Conservation (phyloP, 2,329 filamentous ascomycete species). For the Cladosporium halotolerans region DNA sequence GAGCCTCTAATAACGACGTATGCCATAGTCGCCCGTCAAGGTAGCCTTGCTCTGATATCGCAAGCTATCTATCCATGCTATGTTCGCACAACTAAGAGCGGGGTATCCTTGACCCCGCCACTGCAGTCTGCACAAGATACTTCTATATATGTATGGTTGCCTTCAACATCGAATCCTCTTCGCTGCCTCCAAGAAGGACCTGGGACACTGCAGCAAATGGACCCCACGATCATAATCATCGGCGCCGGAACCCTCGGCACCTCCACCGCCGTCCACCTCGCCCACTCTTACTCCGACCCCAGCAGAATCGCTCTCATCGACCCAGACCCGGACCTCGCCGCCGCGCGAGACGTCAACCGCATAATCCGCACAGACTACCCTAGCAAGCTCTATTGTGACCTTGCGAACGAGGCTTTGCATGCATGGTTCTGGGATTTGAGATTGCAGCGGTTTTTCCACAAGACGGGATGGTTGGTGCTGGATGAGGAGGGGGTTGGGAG, state of each 20-base stretch:
- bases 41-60: neutral
- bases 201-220: no score
- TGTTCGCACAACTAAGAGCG: neutral
- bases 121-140: neutral
- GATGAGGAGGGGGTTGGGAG: conserved; percentile 31
- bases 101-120: neutral
- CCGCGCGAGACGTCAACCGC: conserved; percentile 28
- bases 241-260: conserved; percentile 23
- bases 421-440: conserved; percentile 31
- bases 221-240: conserved; percentile 20
- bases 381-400: conserved; percentile 23
- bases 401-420: conserved; percentile 34
- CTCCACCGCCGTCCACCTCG: conserved; percentile 50
- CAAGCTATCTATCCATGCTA: neutral
- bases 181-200: neutral
- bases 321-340: conserved; percentile 45
- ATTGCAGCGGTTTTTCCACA: conserved; percentile 46
- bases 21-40: no score
- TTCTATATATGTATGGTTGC: neutral
- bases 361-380: conserved; percentile 30
- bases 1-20: no score
- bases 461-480: conserved; percentile 55
- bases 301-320: conserved; percentile 54
- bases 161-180: neutral
- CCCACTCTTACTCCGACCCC: conserved; percentile 42